A percentile compares a stretch with the other conserved stretches of the same genome.
phyloP scores from a whole-genome alignment of 768 basidiomycete species.

The Xerocomus spinulosus region DNA sequence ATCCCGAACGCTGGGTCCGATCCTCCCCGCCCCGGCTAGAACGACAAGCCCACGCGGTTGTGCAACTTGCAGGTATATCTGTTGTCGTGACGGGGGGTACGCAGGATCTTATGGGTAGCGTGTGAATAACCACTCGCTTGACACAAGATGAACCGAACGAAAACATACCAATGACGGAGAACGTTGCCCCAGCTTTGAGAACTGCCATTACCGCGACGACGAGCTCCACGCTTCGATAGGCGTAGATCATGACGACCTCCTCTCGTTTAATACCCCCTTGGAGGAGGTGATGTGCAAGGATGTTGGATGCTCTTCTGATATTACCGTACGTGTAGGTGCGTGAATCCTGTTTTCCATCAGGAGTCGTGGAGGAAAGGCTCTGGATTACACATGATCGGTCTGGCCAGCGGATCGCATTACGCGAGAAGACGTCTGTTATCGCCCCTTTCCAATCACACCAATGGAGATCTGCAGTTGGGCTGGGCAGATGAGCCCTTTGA shows the following conservation, averaged over 20 bases:
- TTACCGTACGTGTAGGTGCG: slow-evolving; percentile 70
- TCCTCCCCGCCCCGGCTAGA: slow-evolving; percentile 82
- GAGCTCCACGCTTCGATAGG: slow-evolving; percentile 92
- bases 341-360: slow-evolving; percentile 45
- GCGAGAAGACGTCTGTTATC: slow-evolving; percentile 91
- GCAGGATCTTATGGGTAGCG: slow-evolving; percentile 68
- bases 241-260: slow-evolving; percentile 98
- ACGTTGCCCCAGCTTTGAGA: slow-evolving; percentile 92
- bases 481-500: slow-evolving; percentile 69
- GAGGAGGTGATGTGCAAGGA: slow-evolving; percentile 86
- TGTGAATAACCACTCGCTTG: slow-evolving; percentile 1
- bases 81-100: slow-evolving; percentile 91
- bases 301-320: slow-evolving; percentile 81
- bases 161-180: slow-evolving; percentile 88
- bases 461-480: slow-evolving; percentile 82
- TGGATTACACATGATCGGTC: slow-evolving; percentile 89
- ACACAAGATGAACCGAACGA: not conserved
- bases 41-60: slow-evolving; percentile 88
- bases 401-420: slow-evolving; percentile 76
- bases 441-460: slow-evolving; percentile 99
- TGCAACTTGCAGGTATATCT: slow-evolving; percentile 88
- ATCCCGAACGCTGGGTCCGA: slow-evolving; percentile 75
- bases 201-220: slow-evolving; percentile 97
- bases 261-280: slow-evolving; percentile 83
- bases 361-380: slow-evolving; percentile 42